Evolutionary conservation across 768 basidiomycete species (phyloP), one percentile per base, ranked within the genome.

Genomic region (Hydnomerulius pinastri): DNA sequence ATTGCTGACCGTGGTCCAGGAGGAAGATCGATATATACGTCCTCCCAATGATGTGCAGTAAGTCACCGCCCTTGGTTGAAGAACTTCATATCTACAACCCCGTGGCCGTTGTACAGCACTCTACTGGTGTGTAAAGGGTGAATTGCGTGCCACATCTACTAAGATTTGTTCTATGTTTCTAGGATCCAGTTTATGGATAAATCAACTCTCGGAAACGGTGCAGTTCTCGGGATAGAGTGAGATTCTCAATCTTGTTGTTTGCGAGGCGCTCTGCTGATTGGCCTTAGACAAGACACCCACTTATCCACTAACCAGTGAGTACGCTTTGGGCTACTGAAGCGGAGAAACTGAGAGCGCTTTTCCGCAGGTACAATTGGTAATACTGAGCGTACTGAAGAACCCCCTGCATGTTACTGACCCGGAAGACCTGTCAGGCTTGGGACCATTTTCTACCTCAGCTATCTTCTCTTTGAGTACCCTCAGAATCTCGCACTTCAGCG

Each of bases 131-230:
- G 43, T 8, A 10, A 25, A 18, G 27, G 11, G 10, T 11, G 10
- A 6, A 18, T 4, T 15, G 18, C 10, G 6, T 10, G 18, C 11
- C 2, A 3, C 6, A 29, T 15, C 7, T 20, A 5, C 6, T 39
- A 9, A 43, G 29, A 18, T 30, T 13, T 12, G 20, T 21, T 25
- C 3, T 15, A 21, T 46, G 36, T 12, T 20, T 7, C n/a, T 51
- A 83, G 86, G 78, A 76, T 89, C n/a, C 86, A 88, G 61, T 87
- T 83, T 52, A 87, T 87, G 83, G 87, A 88, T 55, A 87, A 87
- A 68, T 83, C 81, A 0, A 89, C 86, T 0, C 70, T 88, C 4
- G 86, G 85, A 1, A 80, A 76, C 50, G 60, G 85, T 1, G 80
- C 87, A 2, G 86, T 89, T 54, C 74, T 90, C 37, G 87, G 87